A percentile compares a stretch with the other conserved stretches of the same genome.
These are phyloP conservation scores for Thyridium curvatum DNA, from an alignment of 2,329 filamentous ascomycete species.

Conservation along the genomic window DNA sequence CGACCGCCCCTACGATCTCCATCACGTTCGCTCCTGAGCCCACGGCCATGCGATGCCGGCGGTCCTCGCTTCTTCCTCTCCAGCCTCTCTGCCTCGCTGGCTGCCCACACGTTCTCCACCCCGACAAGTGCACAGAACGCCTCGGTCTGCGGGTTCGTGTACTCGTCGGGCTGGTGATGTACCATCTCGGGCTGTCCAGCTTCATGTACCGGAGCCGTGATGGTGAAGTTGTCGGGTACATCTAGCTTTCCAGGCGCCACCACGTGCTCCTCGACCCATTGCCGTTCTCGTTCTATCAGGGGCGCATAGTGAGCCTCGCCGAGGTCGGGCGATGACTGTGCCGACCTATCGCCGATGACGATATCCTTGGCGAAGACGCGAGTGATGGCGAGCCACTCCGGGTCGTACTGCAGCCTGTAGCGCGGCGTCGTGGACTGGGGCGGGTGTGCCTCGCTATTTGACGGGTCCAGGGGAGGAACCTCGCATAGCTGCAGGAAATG, in stretches of 20 bases:
- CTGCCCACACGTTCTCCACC: conserved; percentile 70
- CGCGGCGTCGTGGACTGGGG: conserved; percentile 26
- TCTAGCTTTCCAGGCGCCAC: conserved; percentile 53
- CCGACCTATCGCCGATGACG: conserved; percentile 46
- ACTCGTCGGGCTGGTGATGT: conserved; percentile 65
- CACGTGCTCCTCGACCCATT: conserved; percentile 79
- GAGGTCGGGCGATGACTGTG: conserved; percentile 39
- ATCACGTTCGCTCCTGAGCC: conserved; percentile 26
- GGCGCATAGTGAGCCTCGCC: conserved; percentile 63
- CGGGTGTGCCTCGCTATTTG: conserved; percentile 14
- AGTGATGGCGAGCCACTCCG: conserved; percentile 92
- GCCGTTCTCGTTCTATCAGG: conserved; percentile 61
- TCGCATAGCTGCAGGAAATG: conserved; percentile 78
- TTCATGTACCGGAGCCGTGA: conserved; percentile 69
- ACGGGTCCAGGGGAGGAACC: conserved; percentile 41
- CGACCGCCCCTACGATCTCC: conserved; percentile 29
- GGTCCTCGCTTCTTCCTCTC: conserved; percentile 54
- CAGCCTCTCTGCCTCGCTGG: conserved; percentile 63
- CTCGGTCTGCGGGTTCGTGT: conserved; percentile 81
- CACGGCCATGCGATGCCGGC: conserved; percentile 25
- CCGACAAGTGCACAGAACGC: conserved; percentile 72
- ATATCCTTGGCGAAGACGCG: conserved; percentile 69
- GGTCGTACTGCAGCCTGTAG: conserved; percentile 70
- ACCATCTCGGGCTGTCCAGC: conserved; percentile 41
- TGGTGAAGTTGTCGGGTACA: conserved; percentile 72